Evolutionary conservation across 768 basidiomycete species (phyloP).

Genomic region (Pulveroboletus sp.): DNA sequence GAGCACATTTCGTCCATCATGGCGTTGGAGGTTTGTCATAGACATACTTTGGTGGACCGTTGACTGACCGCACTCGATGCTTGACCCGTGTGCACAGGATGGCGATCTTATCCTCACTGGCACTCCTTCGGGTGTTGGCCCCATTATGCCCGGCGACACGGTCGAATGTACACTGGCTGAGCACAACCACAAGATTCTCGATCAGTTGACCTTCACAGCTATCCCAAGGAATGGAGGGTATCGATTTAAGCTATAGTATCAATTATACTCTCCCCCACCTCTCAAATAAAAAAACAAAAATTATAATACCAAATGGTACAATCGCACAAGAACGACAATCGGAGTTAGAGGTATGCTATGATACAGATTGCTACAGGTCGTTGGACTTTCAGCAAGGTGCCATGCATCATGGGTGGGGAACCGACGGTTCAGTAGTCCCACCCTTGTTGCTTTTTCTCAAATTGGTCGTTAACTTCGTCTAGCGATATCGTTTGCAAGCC

Average conservation of each 20-base stretch:
- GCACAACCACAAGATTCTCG: conserved; percentile 48
- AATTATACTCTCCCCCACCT: not conserved
- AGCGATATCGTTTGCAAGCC: conserved; percentile 27
- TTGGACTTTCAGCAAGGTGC: not conserved
- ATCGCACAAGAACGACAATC: conserved; percentile 3
- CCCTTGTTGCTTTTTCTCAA: conserved; percentile 13
- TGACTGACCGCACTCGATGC: not conserved
- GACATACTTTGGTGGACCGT: not conserved
- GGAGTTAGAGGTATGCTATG: conserved; percentile 17
- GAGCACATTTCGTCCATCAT: conserved; percentile 93
- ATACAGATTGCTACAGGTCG: conserved; percentile 2
- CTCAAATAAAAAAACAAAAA: conserved; percentile 3
- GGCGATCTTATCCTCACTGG: conserved; percentile 90
- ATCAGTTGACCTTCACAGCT: conserved; percentile 60
- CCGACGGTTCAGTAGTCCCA: conserved; percentile 13
- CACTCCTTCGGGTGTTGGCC: conserved; percentile 89
- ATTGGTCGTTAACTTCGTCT: conserved; percentile 20
- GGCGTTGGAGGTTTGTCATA: conserved; percentile 74
- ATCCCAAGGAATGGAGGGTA: conserved; percentile 69
- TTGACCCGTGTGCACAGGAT: conserved; percentile 46
- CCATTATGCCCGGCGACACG: conserved; percentile 67
- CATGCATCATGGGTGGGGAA: not conserved
- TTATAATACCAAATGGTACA: conserved; percentile 15
- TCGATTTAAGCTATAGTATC: conserved; percentile 36
- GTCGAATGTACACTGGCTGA: conserved; percentile 71